phyloP scores from a whole-genome alignment of 208 protist species.

The Leishmania martiniquensis region DNA sequence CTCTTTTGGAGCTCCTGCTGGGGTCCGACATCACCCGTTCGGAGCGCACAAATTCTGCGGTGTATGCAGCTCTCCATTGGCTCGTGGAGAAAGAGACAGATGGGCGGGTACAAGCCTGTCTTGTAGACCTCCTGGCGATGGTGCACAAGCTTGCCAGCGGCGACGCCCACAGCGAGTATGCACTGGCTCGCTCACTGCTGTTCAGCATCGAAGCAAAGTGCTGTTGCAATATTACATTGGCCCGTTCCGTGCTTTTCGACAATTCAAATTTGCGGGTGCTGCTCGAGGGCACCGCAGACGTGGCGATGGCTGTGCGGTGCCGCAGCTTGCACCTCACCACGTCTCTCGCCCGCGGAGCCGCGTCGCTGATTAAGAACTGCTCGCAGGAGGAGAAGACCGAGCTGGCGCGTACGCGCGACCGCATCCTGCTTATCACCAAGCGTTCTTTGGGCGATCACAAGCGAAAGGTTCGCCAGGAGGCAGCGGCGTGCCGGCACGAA shows the following conservation, averaged over 20 bases:
- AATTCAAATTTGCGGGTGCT: slow-evolving; percentile 15
- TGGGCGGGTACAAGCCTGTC: slow-evolving; percentile 13
- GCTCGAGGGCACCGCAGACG: slow-evolving; percentile 15
- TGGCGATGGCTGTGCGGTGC: slow-evolving; percentile 21
- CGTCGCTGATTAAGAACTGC: neutral
- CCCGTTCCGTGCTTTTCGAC: slow-evolving; percentile 19
- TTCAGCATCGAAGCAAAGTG: slow-evolving; percentile 29
- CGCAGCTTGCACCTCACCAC: slow-evolving; percentile 31
- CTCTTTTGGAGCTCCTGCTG: slow-evolving; percentile 20
- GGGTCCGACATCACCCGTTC: neutral
- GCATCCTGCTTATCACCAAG: slow-evolving; percentile 44
- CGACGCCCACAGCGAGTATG: neutral
- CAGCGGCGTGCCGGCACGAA: slow-evolving; percentile 55
- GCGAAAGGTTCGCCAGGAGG: slow-evolving; percentile 57
- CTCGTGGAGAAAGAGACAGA: slow-evolving; percentile 32
- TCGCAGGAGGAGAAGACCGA: slow-evolving; percentile 15
- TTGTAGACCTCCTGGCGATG: slow-evolving; percentile 13
- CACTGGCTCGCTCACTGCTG: slow-evolving; percentile 20
- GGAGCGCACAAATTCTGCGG: neutral
- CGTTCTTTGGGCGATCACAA: slow-evolving; percentile 58
- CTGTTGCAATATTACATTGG: slow-evolving; percentile 2
- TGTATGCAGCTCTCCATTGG: slow-evolving; percentile 18
- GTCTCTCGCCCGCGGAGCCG: slow-evolving; percentile 17
- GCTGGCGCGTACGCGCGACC: slow-evolving; percentile 19
- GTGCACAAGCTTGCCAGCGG: slow-evolving; percentile 9